Evolutionary conservation across 2,329 filamentous ascomycete species (phyloP), one percentile per base, ranked within the genome.

Genomic region (Fusarium phyllophilum): DNA sequence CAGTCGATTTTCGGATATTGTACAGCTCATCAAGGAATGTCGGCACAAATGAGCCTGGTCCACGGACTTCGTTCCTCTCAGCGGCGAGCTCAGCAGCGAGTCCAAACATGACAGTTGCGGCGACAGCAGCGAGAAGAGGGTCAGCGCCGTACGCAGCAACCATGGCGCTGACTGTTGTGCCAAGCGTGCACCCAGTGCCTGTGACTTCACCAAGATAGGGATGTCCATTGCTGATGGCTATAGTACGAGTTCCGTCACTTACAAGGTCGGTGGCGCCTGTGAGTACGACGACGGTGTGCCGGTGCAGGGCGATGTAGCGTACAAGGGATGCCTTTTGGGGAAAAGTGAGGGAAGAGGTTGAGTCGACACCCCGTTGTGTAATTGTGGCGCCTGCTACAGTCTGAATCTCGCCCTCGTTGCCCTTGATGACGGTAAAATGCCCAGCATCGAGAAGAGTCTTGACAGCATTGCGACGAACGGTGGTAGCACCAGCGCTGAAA

Each of bases 381-480:
- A 80, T 49, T 70, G 79, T 72, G 48, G 88, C 85, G 46, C 92
- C 92, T 44, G 88, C 89, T 1, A 96, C 90, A 6, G 93, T 91
- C 54, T 89, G 86, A 70, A 98, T 95, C 82, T 98, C 96, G 61
- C 92, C 91, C 80, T 97, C 94, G 82, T 98, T 98, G 55, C 96
- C 96, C 81, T 98, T 98, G 83, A 98, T 95, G 46, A 98, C 86
- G 81, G 94, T 90, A 77, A 97, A 93, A 81, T 94, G 94, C 44
- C 94, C 95, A 6, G 86, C 87, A 0, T 89, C 85, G 78, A 98
- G 86, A 42, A 98, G 89, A 5, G 87, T 87, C 66, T 90, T 89
- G 34, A 96, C 90, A 0, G 94, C 93, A 3, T 88, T 85, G 57
- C 92, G 89, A 18, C 96, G 90, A 49, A 96, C 86, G 12, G 87